These are phyloP conservation scores for Dillenia suffruticosa DNA, from an alignment of 164 flowering plant genomes.

Conservation along the genomic window DNA sequence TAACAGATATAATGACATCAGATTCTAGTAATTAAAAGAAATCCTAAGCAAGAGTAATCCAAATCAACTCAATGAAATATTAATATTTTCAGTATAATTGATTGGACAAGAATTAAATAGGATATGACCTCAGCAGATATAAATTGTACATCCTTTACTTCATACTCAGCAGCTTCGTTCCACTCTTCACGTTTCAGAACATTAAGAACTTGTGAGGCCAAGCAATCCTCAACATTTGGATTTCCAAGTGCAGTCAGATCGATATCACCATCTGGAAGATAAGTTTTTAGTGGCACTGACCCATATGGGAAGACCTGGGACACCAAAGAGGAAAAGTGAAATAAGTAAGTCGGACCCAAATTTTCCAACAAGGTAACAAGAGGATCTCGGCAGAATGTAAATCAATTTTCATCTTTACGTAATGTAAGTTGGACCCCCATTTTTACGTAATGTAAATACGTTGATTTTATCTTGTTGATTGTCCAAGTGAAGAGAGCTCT, in stretches of 20 bases:
- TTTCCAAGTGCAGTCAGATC: slow-evolving; percentile 34
- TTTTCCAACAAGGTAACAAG: not conserved
- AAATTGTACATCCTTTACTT: slow-evolving; percentile 35
- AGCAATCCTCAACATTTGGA: slow-evolving; percentile 23
- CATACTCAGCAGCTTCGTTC: slow-evolving; percentile 19
- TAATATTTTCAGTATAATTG: slow-evolving; percentile 1
- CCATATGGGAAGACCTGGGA: slow-evolving; percentile 46
- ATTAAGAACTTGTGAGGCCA: slow-evolving; percentile 25
- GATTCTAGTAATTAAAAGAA: not conserved
- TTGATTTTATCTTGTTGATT: too few species aligned
- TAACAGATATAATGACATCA: not conserved
- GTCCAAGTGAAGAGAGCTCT: too few species aligned
- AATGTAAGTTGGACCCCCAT: not conserved
- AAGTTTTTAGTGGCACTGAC: slow-evolving; percentile 49
- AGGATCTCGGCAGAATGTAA: not conserved
- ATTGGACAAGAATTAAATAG: not conserved
- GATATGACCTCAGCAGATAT: slow-evolving; percentile 42
- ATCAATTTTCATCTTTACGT: not conserved
- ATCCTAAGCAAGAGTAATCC: not conserved
- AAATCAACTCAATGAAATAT: not conserved
- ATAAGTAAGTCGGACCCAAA: not conserved
- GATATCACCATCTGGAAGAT: slow-evolving; percentile 53
- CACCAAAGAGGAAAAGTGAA: not conserved
- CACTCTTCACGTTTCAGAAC: slow-evolving; percentile 22
- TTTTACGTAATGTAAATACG: not conserved